phyloP scores from a whole-genome alignment of 306 rosid genomes.

The Rosa persica region DNA sequence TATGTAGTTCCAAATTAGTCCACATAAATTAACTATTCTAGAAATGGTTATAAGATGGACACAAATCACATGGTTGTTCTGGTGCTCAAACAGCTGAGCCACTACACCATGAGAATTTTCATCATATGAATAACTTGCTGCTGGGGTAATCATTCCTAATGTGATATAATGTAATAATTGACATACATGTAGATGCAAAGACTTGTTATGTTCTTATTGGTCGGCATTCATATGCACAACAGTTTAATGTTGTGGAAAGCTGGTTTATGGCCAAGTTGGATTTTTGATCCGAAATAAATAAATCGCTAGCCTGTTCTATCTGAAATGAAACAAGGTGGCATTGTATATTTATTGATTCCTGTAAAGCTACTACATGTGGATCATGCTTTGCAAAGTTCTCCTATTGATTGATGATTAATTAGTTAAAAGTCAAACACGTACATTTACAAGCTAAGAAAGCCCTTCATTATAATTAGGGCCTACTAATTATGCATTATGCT shows the following conservation, averaged over 20 bases:
- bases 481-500: neutral
- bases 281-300: neutral
- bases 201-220: neutral
- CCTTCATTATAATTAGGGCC: neutral
- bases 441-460: neutral
- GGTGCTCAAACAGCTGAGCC: neutral
- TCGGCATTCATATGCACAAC: neutral
- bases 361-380: conserved; percentile 11
- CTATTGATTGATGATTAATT: conserved; percentile 2
- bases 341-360: neutral
- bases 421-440: conserved; percentile 7
- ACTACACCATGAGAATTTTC: neutral
- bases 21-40: neutral
- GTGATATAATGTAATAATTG: conserved; percentile 3
- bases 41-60: neutral
- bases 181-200: conserved; percentile 5
- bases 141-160: conserved; percentile 18
- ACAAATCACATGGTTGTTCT: neutral
- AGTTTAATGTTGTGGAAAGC: neutral
- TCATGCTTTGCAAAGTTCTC: conserved; percentile 15
- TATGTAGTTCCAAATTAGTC: neutral
- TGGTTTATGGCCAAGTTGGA: neutral
- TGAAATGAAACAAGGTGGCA: neutral
- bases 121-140: conserved; percentile 2
- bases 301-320: neutral